Evolutionary conservation across 495 filamentous ascomycete species (phyloP).

Genomic region (Daldinia decipiens): DNA sequence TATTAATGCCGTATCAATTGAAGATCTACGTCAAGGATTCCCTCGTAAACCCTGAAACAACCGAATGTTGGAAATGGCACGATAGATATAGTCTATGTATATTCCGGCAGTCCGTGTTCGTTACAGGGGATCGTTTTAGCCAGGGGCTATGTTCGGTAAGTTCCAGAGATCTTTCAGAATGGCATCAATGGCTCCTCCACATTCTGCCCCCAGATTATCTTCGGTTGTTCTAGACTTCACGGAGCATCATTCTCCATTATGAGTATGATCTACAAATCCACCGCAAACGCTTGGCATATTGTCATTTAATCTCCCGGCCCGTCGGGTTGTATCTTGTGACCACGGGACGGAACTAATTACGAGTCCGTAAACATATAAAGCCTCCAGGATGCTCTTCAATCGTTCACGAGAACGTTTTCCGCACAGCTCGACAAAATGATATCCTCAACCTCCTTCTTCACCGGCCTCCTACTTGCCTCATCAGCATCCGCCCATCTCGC

Average conservation of each 20-base stretch:
- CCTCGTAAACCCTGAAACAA: not conserved
- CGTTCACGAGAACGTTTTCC: not conserved
- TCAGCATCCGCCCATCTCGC: conserved; percentile 28
- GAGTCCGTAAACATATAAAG: conserved; percentile 23
- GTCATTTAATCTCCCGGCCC: conserved; percentile 17
- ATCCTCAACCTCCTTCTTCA: conserved; percentile 35
- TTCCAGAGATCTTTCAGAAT: conserved; percentile 39
- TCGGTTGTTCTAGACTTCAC: conserved; percentile 39
- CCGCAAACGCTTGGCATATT: conserved; percentile 17
- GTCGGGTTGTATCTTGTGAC: conserved; percentile 19
- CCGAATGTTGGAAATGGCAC: not conserved
- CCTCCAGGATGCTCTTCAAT: not conserved
- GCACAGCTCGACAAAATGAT: conserved; percentile 34
- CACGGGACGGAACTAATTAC: not conserved
- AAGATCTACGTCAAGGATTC: not conserved
- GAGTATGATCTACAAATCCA: conserved; percentile 33
- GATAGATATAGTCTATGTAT: conserved; percentile 19
- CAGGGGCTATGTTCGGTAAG: conserved; percentile 33
- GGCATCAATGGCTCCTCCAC: conserved; percentile 32
- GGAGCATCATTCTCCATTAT: conserved; percentile 45
- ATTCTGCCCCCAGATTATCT: conserved; percentile 23
- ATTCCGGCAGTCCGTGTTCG: not conserved
- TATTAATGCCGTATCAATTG: not conserved
- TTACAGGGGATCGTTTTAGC: conserved; percentile 37
- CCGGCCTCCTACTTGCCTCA: conserved; percentile 36